Percentiles rank a stretch among this genome's conserved stretches.
phyloP scores from a whole-genome alignment of 441 rosid genomes.

The Croton setiger region DNA sequence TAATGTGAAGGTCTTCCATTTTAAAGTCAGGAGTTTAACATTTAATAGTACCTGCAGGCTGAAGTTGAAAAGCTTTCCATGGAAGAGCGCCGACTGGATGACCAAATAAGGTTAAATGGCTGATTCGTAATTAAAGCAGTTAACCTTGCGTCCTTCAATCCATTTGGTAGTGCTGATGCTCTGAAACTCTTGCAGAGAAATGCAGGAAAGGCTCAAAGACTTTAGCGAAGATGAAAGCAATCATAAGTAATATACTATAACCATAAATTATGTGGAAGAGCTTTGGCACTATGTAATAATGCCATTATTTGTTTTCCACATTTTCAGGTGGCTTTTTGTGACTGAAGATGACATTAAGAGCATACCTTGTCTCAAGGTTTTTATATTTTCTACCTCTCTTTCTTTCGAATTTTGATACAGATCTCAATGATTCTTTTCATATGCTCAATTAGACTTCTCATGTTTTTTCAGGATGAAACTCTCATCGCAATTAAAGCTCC shows the following conservation, averaged over 20 bases:
- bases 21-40: conserved; percentile 15
- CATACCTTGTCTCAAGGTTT: conserved; percentile 75
- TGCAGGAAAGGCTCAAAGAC: conserved; percentile 67
- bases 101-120: conserved; percentile 62
- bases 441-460: conserved; percentile 20
- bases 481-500: conserved; percentile 98
- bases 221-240: conserved; percentile 78
- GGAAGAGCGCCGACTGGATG: conserved; percentile 70
- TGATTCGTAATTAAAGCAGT: conserved; percentile 26
- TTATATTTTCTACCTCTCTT: conserved; percentile 14
- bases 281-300: neutral
- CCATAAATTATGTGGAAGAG: neutral
- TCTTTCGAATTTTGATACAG: neutral
- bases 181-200: conserved; percentile 51
- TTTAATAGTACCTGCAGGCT: conserved; percentile 44
- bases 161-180: conserved; percentile 34
- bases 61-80: conserved; percentile 66
- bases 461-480: conserved; percentile 71
- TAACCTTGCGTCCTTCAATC: conserved; percentile 20
- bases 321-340: conserved; percentile 85
- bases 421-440: conserved; percentile 20
- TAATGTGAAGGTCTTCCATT: conserved; percentile 4
- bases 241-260: conserved; percentile 49
- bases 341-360: conserved; percentile 90
- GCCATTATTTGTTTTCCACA: conserved; percentile 21